Evolutionary conservation across 192 early-diverging fungal species (phyloP), one percentile per base, ranked within the genome.

Genomic region (Pilaira anomala): DNA sequence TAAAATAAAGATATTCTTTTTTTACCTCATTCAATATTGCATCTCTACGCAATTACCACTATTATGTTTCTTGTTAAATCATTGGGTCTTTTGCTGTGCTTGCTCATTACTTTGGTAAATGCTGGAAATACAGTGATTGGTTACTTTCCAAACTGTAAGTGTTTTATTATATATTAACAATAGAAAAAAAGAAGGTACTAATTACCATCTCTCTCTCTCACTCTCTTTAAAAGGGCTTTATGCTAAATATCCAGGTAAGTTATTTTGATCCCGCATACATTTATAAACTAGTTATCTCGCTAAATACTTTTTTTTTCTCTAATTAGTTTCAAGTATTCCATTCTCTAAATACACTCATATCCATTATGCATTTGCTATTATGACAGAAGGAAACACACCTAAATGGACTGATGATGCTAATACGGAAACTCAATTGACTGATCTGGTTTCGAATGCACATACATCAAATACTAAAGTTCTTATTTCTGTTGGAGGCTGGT

Each of bases 401-500:
- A 36, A 55, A 42, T 76, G 60, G 58, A 65, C 64, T 18, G 70
- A 72, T 44, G 36, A 59, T 42, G 12, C 71, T 41, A 66, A 68
- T 40, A 57, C 60, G 16, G 68, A 70, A n/a, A 24, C 48, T 5
- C 71, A 73, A 25, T 58, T 86, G 16, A 63, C 71, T 41, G 65
- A 74, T 8, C 76, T 85, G 50, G 78, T 81, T 7, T 58, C 51
- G 3, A 64, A 55, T 56, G 76, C 83, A 1, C 71, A 82, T 52
- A 69, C 69, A 2, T 72, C 73, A 18, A 65, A 67, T 18, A 63
- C 77, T 50, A 87, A 87, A 63, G 79, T 82, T 0, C 73, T 85
- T 6, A 71, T 88, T 12, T 88, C 87, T 4, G 60, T 88, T 28
- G 88, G 88, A 56, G 88, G 88, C 0, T 90, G 88, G 88, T 79